Conservation (phyloP, 2,329 filamentous ascomycete species). For the Pestalotiopsis sp. region DNA sequence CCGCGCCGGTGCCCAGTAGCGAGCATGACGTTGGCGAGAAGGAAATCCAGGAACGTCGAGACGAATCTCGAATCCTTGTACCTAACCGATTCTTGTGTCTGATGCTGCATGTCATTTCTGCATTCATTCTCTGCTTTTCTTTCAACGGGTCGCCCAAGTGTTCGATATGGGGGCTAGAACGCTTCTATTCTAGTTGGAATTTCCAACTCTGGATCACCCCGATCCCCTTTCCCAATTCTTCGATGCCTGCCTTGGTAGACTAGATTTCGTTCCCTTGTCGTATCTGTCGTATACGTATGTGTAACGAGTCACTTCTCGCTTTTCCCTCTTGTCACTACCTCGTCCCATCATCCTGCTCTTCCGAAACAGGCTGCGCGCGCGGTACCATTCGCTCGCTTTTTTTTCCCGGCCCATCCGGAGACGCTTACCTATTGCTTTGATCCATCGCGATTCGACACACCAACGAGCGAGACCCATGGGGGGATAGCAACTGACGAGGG, state of each 20-base stretch:
- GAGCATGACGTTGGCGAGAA: background rate
- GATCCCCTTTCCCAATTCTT: background rate
- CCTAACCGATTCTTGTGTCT: background rate
- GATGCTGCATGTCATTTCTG: background rate
- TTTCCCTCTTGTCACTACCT: background rate
- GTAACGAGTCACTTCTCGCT: background rate
- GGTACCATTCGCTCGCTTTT: background rate
- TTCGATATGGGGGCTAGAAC: background rate
- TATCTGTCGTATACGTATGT: background rate
- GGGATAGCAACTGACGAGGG: background rate
- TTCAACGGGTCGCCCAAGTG: background rate
- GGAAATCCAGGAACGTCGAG: background rate
- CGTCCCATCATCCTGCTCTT: background rate
- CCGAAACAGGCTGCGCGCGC: background rate
- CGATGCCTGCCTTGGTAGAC: background rate
- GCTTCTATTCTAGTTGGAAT: background rate
- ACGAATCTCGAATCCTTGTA: background rate
- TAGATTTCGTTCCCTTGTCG: background rate
- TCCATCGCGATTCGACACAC: background rate
- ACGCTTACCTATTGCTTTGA: background rate
- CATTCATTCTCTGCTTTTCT: background rate
- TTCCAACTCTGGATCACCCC: background rate
- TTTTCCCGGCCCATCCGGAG: background rate
- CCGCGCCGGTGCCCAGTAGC: too few species aligned
- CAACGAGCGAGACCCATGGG: background rate